These are phyloP conservation scores for Hanseniaspora lindneri DNA, from an alignment of 805 yeast genomes.

Conservation along the genomic window DNA sequence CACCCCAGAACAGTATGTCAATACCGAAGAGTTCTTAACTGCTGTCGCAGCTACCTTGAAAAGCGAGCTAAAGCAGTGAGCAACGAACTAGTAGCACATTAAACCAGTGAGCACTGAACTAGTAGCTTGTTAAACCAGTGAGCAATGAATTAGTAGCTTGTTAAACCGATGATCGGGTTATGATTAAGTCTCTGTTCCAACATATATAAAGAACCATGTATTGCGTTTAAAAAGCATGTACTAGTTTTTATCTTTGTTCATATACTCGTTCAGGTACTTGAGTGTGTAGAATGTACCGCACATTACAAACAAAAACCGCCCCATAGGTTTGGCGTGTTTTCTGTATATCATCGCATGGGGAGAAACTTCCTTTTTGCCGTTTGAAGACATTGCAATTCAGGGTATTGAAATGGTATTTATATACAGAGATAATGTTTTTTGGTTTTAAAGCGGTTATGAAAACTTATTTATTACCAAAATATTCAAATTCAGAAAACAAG, in stretches of 20 bases:
- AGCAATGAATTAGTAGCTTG: too few species aligned
- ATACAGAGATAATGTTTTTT: too few species aligned
- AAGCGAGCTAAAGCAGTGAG: conserved; percentile 17
- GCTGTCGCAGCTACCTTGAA: conserved; percentile 57
- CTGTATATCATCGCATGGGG: conserved; percentile 33
- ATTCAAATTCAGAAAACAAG: neutral
- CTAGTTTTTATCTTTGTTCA: conserved; percentile 16
- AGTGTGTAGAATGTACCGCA: conserved; percentile 38
- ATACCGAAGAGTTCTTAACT: conserved; percentile 64
- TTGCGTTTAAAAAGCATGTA: too few species aligned
- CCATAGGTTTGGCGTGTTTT: conserved; percentile 36
- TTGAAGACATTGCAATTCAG: neutral
- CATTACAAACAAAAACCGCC: conserved; percentile 36
- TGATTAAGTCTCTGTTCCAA: too few species aligned
- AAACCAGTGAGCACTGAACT: too few species aligned
- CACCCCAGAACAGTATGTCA: conserved; percentile 50
- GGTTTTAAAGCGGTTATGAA: too few species aligned
- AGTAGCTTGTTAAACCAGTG: too few species aligned
- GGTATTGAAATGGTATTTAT: too few species aligned
- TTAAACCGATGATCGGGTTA: too few species aligned
- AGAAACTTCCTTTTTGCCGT: conserved; percentile 14
- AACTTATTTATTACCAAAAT: too few species aligned
- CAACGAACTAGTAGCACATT: neutral
- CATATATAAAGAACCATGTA: neutral
- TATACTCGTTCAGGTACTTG: conserved; percentile 31